Evolutionary conservation across 495 filamentous ascomycete genomes (phyloP).

Genomic region (Sporormia fimetaria): DNA sequence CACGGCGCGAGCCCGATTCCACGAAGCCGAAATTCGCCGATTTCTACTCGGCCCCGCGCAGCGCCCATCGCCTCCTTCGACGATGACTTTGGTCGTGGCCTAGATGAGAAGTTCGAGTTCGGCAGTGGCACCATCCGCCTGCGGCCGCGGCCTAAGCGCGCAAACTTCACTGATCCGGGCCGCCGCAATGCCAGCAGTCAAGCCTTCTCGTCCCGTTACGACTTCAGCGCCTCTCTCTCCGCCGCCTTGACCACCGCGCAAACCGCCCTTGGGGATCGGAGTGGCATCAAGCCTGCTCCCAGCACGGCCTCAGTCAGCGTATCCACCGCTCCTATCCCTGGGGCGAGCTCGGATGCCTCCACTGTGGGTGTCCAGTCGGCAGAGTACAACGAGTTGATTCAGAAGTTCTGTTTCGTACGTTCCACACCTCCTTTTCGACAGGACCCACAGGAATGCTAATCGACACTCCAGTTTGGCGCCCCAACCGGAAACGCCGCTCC

Average conservation of each 20-base stretch:
- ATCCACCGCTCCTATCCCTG: conserved; percentile 5
- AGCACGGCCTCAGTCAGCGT: conserved; percentile 10
- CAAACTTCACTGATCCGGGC: conserved; percentile 30
- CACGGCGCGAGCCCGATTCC: conserved; percentile 50
- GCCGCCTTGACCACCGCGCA: conserved; percentile 68
- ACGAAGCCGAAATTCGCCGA: conserved; percentile 56
- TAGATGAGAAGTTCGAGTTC: conserved; percentile 44
- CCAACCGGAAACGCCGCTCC: conserved; percentile 26
- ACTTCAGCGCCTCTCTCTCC: conserved; percentile 78
- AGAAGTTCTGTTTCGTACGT: conserved; percentile 99
- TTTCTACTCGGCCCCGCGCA: conserved; percentile 44
- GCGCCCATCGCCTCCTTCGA: conserved; percentile 51
- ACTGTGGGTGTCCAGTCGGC: conserved; percentile 65
- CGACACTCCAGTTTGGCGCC: conserved; percentile 31
- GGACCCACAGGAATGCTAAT: conserved; percentile 24
- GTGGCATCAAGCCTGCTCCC: conserved; percentile 29
- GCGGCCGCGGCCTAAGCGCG: conserved; percentile 30
- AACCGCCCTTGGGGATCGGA: conserved; percentile 38
- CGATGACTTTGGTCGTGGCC: conserved; percentile 50
- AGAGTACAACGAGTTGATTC: conserved; percentile 84
- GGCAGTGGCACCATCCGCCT: conserved; percentile 40
- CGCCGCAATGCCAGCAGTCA: conserved; percentile 53
- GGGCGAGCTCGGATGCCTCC: conserved; percentile 38
- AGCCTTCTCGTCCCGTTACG: conserved; percentile 82
- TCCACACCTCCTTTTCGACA: conserved; percentile 26